Percentiles rank a stretch among this genome's conserved stretches.
phyloP scores from a whole-genome alignment of 495 filamentous ascomycete species.

The Aspergillus affinis region DNA sequence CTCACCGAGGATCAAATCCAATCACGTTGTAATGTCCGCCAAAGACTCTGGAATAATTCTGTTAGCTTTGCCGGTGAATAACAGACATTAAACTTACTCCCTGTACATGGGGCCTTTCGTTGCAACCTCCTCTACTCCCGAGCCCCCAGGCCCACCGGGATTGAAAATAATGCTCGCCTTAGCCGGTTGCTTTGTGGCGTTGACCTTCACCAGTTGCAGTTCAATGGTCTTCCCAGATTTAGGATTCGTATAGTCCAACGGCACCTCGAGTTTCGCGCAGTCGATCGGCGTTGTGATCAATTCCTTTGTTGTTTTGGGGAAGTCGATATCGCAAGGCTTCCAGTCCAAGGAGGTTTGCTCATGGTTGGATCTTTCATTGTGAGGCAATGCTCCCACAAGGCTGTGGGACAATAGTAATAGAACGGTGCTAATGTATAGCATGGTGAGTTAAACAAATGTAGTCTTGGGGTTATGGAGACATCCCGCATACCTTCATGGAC shows the following conservation, averaged over 20 bases:
- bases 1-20: conserved; percentile 6
- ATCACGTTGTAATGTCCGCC: conserved; percentile 6
- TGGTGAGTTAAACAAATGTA: not conserved
- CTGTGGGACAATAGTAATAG: not conserved
- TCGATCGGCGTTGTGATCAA: not conserved
- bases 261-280: conserved; percentile 16
- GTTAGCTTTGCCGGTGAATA: not conserved
- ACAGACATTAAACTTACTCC: not conserved
- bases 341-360: not conserved
- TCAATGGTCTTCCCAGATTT: conserved; percentile 12
- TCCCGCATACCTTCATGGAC: too few species aligned
- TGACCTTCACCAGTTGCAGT: conserved; percentile 17
- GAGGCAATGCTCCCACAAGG: conserved; percentile 1
- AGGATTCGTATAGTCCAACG: conserved; percentile 23
- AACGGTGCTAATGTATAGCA: not conserved
- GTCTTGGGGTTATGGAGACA: not conserved
- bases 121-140: conserved; percentile 26
- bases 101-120: not conserved
- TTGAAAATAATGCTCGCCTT: conserved; percentile 9
- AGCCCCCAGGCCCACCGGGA: conserved; percentile 43
- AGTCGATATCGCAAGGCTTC: conserved; percentile 1
- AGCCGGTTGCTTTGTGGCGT: conserved; percentile 10
- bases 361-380: not conserved
- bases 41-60: not conserved
- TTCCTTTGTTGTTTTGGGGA: not conserved